Evolutionary conservation across 2,329 filamentous ascomycete genomes (phyloP).

Genomic region (Acephala macrosclerotiorum): DNA sequence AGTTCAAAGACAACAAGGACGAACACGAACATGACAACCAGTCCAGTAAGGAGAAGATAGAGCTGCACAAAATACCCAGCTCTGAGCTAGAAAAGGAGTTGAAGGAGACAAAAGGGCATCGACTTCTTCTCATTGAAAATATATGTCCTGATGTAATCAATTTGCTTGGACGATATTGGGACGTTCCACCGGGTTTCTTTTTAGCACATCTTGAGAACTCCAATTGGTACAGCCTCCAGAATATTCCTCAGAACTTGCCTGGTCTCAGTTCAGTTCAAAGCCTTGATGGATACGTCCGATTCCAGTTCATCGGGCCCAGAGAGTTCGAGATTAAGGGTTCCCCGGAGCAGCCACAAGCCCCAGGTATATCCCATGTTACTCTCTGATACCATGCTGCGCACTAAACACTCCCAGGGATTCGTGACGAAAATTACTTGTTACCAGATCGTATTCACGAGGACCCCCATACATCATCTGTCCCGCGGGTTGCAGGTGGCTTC

Average conservation of each 20-base stretch:
- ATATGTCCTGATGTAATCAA: not conserved
- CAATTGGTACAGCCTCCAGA: not conserved
- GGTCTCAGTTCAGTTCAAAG: not conserved
- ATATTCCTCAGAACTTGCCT: not conserved
- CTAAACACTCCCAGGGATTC: not conserved
- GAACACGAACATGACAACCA: not conserved
- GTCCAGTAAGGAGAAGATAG: not conserved
- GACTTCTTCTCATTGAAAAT: conserved; percentile 1
- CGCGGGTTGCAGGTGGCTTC: not conserved
- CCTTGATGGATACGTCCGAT: not conserved
- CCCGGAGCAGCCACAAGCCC: not conserved
- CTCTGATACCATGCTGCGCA: not conserved
- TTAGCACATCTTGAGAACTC: conserved; percentile 3
- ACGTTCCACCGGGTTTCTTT: not conserved
- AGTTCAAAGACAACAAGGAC: not conserved
- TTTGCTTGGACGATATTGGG: not conserved
- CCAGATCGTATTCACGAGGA: not conserved
- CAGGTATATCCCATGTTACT: not conserved
- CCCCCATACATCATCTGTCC: not conserved
- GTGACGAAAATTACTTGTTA: not conserved
- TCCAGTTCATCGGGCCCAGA: not conserved
- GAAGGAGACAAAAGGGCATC: not conserved
- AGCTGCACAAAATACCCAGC: not conserved
- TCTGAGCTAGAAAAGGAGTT: not conserved
- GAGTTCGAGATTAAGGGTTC: not conserved